phyloP scores from a whole-genome alignment of 306 rosid species.

The Cicer chorassanicum region DNA sequence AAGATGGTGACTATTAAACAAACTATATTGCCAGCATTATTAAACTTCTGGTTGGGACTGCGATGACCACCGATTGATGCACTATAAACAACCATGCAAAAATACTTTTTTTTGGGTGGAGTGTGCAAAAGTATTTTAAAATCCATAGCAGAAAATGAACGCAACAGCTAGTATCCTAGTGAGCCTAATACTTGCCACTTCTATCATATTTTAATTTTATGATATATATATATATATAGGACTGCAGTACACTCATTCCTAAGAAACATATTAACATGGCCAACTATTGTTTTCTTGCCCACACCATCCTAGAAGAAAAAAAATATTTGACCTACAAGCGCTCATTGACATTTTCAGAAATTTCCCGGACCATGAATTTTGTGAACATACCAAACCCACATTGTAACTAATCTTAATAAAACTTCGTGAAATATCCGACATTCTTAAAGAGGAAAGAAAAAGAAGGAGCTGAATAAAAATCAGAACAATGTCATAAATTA shows the following conservation, averaged over 20 bases:
- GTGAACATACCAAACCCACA: not conserved
- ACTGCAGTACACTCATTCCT: not conserved
- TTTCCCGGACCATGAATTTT: slow-evolving; percentile 4
- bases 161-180: not conserved
- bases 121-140: not conserved
- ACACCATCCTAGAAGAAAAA: not conserved
- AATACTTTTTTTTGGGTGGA: not conserved
- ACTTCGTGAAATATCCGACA: not conserved
- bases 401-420: no score
- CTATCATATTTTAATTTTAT: no score
- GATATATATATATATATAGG: not conserved
- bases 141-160: not conserved
- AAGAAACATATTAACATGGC: not conserved
- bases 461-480: not conserved
- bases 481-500: not conserved
- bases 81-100: not conserved
- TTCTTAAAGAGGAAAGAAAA: not conserved
- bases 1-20: not conserved
- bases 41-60: no score
- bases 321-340: not conserved
- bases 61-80: not conserved
- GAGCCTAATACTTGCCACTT: not conserved
- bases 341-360: not conserved
- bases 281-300: not conserved
- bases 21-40: no score